Conservation (phyloP, 2,329 filamentous ascomycete genomes). For the Coniochaeta sp. region DNA sequence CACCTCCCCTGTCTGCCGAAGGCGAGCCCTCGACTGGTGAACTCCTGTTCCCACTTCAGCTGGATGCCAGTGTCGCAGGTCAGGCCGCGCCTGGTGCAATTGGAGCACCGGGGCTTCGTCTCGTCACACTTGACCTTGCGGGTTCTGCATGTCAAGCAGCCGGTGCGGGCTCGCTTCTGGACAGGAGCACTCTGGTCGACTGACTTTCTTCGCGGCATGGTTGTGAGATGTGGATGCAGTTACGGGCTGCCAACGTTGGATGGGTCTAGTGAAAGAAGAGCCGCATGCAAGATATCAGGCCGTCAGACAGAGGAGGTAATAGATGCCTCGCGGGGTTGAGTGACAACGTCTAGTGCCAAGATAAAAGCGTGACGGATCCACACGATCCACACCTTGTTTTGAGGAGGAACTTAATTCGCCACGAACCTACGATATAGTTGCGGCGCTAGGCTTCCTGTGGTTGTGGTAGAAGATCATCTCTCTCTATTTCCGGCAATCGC, state of each 20-base stretch:
- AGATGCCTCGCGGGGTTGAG: background rate
- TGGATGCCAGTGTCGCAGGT: conserved; percentile 5
- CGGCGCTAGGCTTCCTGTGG: too few species aligned
- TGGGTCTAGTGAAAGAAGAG: background rate
- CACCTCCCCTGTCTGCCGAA: conserved; percentile 33
- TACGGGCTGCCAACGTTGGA: background rate
- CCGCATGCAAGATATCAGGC: background rate
- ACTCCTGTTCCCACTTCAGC: conserved; percentile 24
- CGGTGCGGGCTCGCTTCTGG: conserved; percentile 14
- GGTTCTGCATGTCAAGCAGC: conserved; percentile 35
- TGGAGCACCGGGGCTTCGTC: conserved; percentile 30
- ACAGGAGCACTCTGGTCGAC: background rate
- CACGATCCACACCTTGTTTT: background rate
- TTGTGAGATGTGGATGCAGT: background rate
- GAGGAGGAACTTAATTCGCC: too few species aligned
- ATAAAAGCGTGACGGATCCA: background rate
- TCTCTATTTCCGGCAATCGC: background rate
- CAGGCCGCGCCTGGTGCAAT: conserved; percentile 22
- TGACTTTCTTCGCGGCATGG: conserved; percentile 1
- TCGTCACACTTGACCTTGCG: conserved; percentile 42
- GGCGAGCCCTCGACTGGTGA: conserved; percentile 28
- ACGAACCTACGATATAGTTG: background rate
- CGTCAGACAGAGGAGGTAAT: background rate
- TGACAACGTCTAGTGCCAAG: background rate
- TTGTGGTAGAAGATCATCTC: too few species aligned